Evolutionary conservation across 106 monocot genomes (phyloP).

Genomic region (Posidonia australis): DNA sequence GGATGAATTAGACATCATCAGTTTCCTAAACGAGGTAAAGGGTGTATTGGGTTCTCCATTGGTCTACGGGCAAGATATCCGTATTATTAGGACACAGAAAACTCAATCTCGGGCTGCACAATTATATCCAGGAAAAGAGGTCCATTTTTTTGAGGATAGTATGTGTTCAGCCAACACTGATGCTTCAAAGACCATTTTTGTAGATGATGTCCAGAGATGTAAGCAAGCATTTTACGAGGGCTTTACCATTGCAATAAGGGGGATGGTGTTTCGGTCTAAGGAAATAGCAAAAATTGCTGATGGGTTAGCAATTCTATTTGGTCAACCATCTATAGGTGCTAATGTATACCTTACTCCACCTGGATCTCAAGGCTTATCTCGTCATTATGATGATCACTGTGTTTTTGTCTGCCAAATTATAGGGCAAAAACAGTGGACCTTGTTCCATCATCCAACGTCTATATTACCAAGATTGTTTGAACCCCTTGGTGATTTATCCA

Average conservation of each 20-base stretch:
- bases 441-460: conserved; percentile 16
- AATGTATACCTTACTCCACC: conserved; percentile 80
- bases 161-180: conserved; percentile 1
- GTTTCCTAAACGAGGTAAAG: conserved; percentile 41
- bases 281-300: conserved; percentile 47
- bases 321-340: conserved; percentile 83
- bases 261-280: conserved; percentile 53
- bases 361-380: conserved; percentile 63
- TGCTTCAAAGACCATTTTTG: neutral
- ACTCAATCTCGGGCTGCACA: neutral
- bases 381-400: conserved; percentile 89
- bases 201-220: conserved; percentile 20
- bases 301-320: conserved; percentile 50
- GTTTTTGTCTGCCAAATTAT: conserved; percentile 77
- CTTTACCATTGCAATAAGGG: conserved; percentile 69
- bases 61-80: conserved; percentile 59
- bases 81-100: conserved; percentile 43
- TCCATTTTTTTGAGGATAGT: conserved; percentile 32
- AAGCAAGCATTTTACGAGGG: conserved; percentile 56
- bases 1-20: conserved; percentile 64
- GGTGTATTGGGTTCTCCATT: conserved; percentile 46
- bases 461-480: conserved; percentile 70
- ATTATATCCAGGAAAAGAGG: conserved; percentile 20
- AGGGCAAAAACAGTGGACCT: conserved; percentile 57
- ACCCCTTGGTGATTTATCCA: conserved; percentile 13